phyloP scores from a whole-genome alignment of 2,329 filamentous ascomycete species.

The Pestalotiopsis fici region DNA sequence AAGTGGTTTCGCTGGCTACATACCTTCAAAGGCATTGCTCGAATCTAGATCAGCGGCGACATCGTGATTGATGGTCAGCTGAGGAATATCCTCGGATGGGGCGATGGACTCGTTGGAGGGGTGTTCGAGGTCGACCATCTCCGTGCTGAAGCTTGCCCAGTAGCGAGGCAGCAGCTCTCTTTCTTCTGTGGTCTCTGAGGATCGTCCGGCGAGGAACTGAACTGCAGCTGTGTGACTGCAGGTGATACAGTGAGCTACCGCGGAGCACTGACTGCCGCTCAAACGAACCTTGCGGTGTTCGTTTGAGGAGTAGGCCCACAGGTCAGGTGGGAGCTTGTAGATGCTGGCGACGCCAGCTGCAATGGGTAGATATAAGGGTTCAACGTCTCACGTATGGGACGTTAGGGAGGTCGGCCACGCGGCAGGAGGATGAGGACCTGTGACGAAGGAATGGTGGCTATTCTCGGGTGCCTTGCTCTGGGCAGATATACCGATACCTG shows the following conservation, averaged over 20 bases:
- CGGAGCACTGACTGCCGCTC: slow-evolving; percentile 97
- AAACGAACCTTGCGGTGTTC: slow-evolving; percentile 94
- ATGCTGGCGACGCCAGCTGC: slow-evolving; percentile 90
- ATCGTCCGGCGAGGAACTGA: neutral
- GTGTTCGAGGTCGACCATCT: slow-evolving; percentile 84
- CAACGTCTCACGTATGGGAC: slow-evolving; percentile 70
- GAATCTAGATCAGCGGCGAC: slow-evolving; percentile 92
- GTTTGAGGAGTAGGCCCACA: slow-evolving; percentile 98
- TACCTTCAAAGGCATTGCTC: slow-evolving; percentile 92
- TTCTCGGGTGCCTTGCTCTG: slow-evolving; percentile 60
- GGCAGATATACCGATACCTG: slow-evolving; percentile 77
- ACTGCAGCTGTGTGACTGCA: slow-evolving; percentile 14
- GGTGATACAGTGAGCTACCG: slow-evolving; percentile 51
- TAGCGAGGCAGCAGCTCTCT: slow-evolving; percentile 19
- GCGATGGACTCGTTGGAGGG: slow-evolving; percentile 82
- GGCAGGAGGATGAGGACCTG: slow-evolving; percentile 82
- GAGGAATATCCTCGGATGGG: slow-evolving; percentile 79
- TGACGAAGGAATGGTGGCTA: slow-evolving; percentile 85
- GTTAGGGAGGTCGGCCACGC: slow-evolving; percentile 90
- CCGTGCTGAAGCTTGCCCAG: slow-evolving; percentile 38
- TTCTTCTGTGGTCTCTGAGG: neutral
- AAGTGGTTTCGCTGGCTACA: slow-evolving; percentile 15
- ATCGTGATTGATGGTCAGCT: slow-evolving; percentile 95
- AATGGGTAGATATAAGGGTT: slow-evolving; percentile 44
- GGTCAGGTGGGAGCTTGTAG: slow-evolving; percentile 58